Base-by-base conservation (phyloP, 2,329 filamentous ascomycete genomes). In the Fusarium newnesense region DNA sequence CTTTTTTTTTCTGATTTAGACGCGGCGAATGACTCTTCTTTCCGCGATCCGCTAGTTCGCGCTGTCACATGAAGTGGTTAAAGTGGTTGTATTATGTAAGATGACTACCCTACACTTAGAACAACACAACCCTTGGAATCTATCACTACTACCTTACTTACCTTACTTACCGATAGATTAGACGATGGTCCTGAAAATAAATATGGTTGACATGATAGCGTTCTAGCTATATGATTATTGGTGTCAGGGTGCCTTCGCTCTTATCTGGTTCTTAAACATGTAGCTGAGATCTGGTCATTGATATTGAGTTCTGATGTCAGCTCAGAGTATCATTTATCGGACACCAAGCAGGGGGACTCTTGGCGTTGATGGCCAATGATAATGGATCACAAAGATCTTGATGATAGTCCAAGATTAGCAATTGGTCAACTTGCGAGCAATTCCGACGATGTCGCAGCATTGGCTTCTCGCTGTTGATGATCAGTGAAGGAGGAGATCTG, bases 21-120 rank as follows among this genome's bases (percentile, higher is more conserved):
- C 70, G 50, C 70, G 71, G 67, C 58, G 54, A 68, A 61, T 73
- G 71, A 73, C 70, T 73, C 67, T 37, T 53, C 49, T 60, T 46
- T 59, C 68, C 71, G 71, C 49, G 67, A 65, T 69, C n/a, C 54
- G 40, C 70, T 71, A 61, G 50, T 52, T 54, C 64, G 44, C 71
- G 71, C 37, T 68, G 60, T 74, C 71, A 74, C 70, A 68, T 73
- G 71, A 26, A 28, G 30, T 24, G 42, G 21, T 46, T 63, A 47
- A 63, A 47, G 24, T 67, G 47, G n/a, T 36, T 43, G n/a, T 15
- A 21, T 50, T 44, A 42, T 37, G 32, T 57, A 54, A 43, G n/a
- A 7, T 11, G 4, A 1, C 15, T 72, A 73, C 69, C 69, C 70
- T 73, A 30, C 9, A 71, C 26, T 24, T 3, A 5, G 6, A 19